phyloP scores from a whole-genome alignment of 2,329 filamentous ascomycete species.

The Penicillium sp. region DNA sequence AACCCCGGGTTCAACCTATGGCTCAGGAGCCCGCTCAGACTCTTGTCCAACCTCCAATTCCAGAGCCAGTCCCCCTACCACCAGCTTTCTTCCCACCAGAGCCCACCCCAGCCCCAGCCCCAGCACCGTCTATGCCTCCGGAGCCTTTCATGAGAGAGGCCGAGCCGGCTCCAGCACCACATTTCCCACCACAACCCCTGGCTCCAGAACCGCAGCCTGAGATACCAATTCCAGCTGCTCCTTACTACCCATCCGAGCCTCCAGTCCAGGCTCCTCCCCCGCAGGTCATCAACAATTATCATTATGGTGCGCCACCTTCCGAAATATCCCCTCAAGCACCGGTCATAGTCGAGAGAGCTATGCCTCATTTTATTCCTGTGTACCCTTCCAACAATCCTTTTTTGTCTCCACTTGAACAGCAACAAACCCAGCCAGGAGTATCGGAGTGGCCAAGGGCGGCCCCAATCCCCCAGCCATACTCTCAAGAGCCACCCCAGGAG shows the following conservation, averaged over 20 bases:
- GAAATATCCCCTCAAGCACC: conserved; percentile 57
- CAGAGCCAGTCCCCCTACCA: neutral
- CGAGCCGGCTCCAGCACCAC: neutral
- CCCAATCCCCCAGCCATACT: neutral
- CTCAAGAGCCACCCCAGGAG: neutral
- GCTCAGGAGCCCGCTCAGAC: neutral
- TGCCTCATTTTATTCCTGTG: conserved; percentile 55
- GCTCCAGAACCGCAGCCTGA: neutral
- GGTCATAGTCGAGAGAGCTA: conserved; percentile 20
- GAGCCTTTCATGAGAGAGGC: neutral
- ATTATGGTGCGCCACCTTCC: conserved; percentile 12
- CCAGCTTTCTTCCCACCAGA: neutral
- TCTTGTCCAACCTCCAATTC: neutral
- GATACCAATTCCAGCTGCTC: neutral
- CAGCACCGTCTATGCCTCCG: neutral
- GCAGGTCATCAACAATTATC: conserved; percentile 10
- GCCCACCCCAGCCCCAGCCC: neutral
- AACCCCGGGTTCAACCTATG: neutral
- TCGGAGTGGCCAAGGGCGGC: neutral
- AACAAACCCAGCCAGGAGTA: neutral
- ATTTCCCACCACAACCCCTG: neutral
- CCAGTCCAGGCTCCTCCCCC: neutral
- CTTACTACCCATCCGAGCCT: neutral
- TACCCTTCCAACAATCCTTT: conserved; percentile 56
- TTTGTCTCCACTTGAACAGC: conserved; percentile 28